Conservation (phyloP, 192 early-diverging fungal species). For the Coemansia asiatica region DNA sequence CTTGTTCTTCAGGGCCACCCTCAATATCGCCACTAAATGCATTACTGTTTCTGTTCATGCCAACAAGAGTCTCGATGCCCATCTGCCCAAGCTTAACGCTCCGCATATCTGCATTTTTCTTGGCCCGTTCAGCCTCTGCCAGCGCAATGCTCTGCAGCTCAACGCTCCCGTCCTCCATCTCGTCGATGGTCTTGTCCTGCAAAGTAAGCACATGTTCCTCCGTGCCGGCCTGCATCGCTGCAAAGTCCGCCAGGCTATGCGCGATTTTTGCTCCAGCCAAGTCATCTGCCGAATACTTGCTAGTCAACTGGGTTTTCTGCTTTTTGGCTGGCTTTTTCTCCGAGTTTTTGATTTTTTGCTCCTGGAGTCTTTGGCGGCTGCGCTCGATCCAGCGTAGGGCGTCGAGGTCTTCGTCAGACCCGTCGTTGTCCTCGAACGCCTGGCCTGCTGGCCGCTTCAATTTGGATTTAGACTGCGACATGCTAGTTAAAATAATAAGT, state of each 20-base stretch:
- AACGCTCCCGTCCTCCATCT: constrained; percentile 66
- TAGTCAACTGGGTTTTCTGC: neutral
- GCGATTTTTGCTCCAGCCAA: constrained; percentile 74
- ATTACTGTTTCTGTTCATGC: constrained; percentile 52
- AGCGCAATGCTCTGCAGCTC: constrained; percentile 71
- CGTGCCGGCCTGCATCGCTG: constrained; percentile 28
- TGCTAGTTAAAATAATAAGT: too few species aligned
- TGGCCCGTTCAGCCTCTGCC: constrained; percentile 64
- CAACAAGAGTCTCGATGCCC: constrained; percentile 18
- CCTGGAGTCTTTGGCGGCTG: constrained; percentile 57
- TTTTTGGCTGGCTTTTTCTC: constrained; percentile 43
- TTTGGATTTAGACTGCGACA: too few species aligned
- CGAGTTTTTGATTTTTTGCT: constrained; percentile 48
- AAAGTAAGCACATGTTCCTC: constrained; percentile 83
- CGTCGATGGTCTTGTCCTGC: constrained; percentile 73
- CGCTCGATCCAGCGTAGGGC: constrained; percentile 70
- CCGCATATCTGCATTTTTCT: constrained; percentile 70
- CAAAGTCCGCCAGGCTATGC: constrained; percentile 69
- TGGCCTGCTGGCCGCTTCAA: constrained; percentile 62
- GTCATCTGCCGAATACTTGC: constrained; percentile 42
- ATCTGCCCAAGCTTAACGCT: constrained; percentile 60
- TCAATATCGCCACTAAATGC: constrained; percentile 78
- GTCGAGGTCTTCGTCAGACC: constrained; percentile 61
- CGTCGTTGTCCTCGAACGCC: constrained; percentile 24
- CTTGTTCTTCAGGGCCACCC: constrained; percentile 14